These are phyloP conservation scores for Nemania abortiva DNA, from an alignment of 2,329 filamentous ascomycete genomes.

Conservation along the genomic window DNA sequence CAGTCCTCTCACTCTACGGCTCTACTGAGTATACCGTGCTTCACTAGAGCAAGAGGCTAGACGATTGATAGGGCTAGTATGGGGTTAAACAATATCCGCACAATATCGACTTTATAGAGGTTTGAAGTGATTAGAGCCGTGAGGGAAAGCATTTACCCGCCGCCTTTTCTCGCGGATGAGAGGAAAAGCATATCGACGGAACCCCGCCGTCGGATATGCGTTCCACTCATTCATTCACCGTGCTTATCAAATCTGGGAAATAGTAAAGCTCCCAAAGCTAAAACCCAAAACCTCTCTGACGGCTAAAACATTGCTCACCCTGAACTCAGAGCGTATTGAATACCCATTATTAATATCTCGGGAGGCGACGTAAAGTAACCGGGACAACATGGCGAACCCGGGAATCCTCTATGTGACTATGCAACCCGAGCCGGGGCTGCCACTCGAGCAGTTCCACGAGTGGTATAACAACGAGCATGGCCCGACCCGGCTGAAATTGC, in stretches of 20 bases:
- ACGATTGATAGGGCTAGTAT: neutral
- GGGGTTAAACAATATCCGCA: neutral
- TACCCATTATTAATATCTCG: neutral
- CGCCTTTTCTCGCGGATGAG: conserved; percentile 9
- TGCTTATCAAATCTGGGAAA: neutral
- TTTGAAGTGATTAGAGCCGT: neutral
- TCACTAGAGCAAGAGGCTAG: neutral
- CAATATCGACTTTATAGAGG: neutral
- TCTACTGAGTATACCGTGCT: neutral
- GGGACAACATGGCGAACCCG: conserved; percentile 59
- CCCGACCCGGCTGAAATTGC: conserved; percentile 80
- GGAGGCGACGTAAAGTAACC: neutral
- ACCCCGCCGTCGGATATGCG: conserved; percentile 20
- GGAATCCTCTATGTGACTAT: conserved; percentile 89
- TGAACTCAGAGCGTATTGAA: neutral
- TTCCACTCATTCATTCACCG: neutral
- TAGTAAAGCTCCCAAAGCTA: neutral
- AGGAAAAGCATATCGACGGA: conserved; percentile 1
- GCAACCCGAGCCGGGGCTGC: conserved; percentile 77
- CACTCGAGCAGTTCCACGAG: conserved; percentile 81
- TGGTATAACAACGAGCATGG: conserved; percentile 97
- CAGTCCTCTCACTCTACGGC: neutral
- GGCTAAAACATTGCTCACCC: neutral
- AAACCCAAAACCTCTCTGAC: neutral
- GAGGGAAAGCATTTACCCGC: conserved; percentile 35